Percentiles rank a stretch among this genome's conserved stretches.
Conservation (phyloP, 352 stramenopile genomes). For the Phytophthora melonis region DNA sequence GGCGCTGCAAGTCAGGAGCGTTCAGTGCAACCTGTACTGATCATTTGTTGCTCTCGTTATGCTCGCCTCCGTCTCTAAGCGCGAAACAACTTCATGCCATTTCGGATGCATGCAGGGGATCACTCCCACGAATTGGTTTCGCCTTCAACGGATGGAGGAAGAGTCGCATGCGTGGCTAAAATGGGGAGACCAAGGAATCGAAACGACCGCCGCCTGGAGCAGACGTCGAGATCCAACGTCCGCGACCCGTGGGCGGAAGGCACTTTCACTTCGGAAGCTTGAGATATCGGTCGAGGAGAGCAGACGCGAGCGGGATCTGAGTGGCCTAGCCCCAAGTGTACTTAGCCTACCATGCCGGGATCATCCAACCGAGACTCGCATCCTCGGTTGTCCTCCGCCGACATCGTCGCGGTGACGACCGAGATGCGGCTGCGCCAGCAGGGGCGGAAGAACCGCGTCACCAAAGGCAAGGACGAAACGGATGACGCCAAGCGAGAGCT, state of each 20-base stretch:
- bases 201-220: constrained; percentile 35
- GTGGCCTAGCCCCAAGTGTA: constrained; percentile 8
- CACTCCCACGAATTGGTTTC: constrained; percentile 19
- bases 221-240: constrained; percentile 18
- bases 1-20: not conserved
- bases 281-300: constrained; percentile 11
- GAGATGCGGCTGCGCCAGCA: constrained; percentile 79
- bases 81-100: not conserved
- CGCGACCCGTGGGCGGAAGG: constrained; percentile 15
- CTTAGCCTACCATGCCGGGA: constrained; percentile 27
- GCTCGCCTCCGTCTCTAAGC: not conserved
- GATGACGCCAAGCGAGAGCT: constrained; percentile 85
- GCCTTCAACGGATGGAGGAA: constrained; percentile 28
- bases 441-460: constrained; percentile 43
- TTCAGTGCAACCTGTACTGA: not conserved
- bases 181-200: not conserved
- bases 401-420: constrained; percentile 86
- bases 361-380: constrained; percentile 40
- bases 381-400: constrained; percentile 78
- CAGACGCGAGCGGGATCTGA: constrained; percentile 8
- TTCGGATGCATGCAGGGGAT: not conserved
- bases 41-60: not conserved
- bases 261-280: constrained; percentile 38
- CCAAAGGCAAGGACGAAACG: constrained; percentile 40
- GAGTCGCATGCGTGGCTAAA: constrained; percentile 4